These are phyloP conservation scores for Przewalskia tangutica DNA, from an alignment of 257 asterid genomes.

Conservation along the genomic window DNA sequence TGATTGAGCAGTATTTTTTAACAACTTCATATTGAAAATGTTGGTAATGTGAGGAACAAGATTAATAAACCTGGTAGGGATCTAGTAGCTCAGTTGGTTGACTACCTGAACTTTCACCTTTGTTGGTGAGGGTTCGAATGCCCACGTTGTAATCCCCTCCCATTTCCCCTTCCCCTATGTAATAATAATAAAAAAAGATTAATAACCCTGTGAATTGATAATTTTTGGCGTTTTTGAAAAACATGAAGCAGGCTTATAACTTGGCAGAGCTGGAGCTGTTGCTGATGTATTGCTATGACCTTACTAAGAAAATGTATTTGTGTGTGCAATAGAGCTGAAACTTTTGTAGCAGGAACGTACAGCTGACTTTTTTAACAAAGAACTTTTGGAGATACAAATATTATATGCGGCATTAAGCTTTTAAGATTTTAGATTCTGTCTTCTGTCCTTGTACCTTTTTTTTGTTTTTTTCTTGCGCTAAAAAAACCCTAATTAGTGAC, in stretches of 20 bases:
- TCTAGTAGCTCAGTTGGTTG: too few relatives aligned
- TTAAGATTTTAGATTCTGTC: neutral
- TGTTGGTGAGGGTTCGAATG: too few relatives aligned
- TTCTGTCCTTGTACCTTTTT: neutral
- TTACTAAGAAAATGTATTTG: neutral
- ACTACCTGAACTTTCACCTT: too few relatives aligned
- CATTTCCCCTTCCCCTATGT: too few relatives aligned
- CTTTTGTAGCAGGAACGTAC: neutral
- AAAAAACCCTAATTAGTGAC: neutral
- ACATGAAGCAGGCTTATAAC: neutral
- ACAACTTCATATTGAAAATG: neutral
- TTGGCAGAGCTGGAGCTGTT: neutral
- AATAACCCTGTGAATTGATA: neutral
- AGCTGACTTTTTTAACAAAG: neutral
- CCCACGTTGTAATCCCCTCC: too few relatives aligned
- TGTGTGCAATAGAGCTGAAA: neutral
- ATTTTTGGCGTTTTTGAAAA: neutral
- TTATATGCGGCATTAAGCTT: neutral
- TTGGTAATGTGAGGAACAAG: neutral
- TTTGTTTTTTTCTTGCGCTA: neutral
- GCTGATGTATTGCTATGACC: neutral
- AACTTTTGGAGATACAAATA: neutral
- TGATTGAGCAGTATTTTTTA: neutral
- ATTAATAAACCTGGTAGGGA: too few relatives aligned
- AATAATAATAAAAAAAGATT: too few relatives aligned